These are phyloP conservation scores for Russula vinacea DNA, from an alignment of 768 basidiomycete species.

Conservation along the genomic window DNA sequence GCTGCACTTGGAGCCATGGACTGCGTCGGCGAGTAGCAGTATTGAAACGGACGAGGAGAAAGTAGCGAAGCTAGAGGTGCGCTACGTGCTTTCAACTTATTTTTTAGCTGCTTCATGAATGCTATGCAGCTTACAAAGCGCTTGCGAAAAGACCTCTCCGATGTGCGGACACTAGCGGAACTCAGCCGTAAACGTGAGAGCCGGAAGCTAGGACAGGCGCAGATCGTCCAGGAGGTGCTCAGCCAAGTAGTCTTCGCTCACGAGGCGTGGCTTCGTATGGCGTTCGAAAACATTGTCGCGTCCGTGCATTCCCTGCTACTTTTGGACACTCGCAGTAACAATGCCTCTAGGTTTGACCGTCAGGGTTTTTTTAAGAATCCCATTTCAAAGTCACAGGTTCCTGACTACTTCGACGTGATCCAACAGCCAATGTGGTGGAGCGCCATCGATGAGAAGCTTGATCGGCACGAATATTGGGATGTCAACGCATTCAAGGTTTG, in stretches of 20 bases:
- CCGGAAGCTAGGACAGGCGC: slow-evolving; percentile 67
- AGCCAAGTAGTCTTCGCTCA: slow-evolving; percentile 64
- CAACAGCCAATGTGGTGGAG: slow-evolving; percentile 87
- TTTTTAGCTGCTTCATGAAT: not conserved
- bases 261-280: slow-evolving; percentile 53
- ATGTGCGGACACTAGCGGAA: slow-evolving; percentile 62
- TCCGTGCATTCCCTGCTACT: slow-evolving; percentile 39
- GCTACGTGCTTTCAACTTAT: slow-evolving; percentile 31
- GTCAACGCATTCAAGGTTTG: slow-evolving; percentile 65
- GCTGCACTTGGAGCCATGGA: slow-evolving; percentile 97
- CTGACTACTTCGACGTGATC: slow-evolving; percentile 89
- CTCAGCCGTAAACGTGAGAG: slow-evolving; percentile 74
- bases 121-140: slow-evolving; percentile 51
- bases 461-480: slow-evolving; percentile 79
- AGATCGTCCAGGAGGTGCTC: slow-evolving; percentile 65
- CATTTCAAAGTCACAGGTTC: slow-evolving; percentile 72
- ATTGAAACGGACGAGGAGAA: slow-evolving; percentile 81
- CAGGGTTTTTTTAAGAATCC: slow-evolving; percentile 77
- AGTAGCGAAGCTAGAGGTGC: slow-evolving; percentile 73
- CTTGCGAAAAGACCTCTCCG: slow-evolving; percentile 73
- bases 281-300: slow-evolving; percentile 70
- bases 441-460: slow-evolving; percentile 76
- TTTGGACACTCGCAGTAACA: not conserved
- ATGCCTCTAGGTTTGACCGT: slow-evolving; percentile 61
- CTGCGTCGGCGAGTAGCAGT: slow-evolving; percentile 62